Base-by-base conservation (phyloP, 192 early-diverging fungal species). In the Backusella circina region DNA sequence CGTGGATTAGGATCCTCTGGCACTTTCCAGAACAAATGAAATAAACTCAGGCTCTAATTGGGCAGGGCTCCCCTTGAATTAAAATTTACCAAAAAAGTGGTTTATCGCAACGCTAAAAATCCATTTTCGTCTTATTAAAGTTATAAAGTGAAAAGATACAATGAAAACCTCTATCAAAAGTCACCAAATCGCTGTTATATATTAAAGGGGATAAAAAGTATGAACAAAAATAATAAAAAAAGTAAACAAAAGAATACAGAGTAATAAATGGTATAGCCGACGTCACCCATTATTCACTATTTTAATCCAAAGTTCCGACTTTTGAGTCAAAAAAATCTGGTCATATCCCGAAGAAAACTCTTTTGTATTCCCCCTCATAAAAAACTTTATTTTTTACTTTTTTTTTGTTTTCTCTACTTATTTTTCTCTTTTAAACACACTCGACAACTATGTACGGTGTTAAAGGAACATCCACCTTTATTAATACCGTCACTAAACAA, bases 401-500 rank as follows among this genome's bases (percentile, higher is more conserved):
- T 61, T 57, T 57, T 26, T 26, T 10, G 8, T 57, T 57, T n/a
- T 57, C 21, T 21, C 8, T 51, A 5, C 15, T 6, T 51, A 1
- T 51, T 23, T 57, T 9, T 57, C 23, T 57, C 23, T 57, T 57
- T 57, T 47, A n/a, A 2, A 35, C 18, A 47, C 44, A 57, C 54
- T 26, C 10, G 26, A 57, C n/a, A 13, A 57, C 3, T 23, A 79
- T 79, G 78, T 79, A 79, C n/a, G 78, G 73, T 47, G 73, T 65
- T 16, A 81, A 81, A 75, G 79, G 79, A 73, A 77, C 79, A 13
- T 61, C 72, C 15, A 74, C 72, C 15, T 38, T 82, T 26, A 26
- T 82, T 3, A 72, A 79, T 65, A 76, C 77, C 3, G 81, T 82
- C 37, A 33, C 75, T 26, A 75, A 77, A 38, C 81, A 82, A 67